These are phyloP conservation scores for Talaromyces liani DNA, from an alignment of 495 filamentous ascomycete species.

Conservation along the genomic window DNA sequence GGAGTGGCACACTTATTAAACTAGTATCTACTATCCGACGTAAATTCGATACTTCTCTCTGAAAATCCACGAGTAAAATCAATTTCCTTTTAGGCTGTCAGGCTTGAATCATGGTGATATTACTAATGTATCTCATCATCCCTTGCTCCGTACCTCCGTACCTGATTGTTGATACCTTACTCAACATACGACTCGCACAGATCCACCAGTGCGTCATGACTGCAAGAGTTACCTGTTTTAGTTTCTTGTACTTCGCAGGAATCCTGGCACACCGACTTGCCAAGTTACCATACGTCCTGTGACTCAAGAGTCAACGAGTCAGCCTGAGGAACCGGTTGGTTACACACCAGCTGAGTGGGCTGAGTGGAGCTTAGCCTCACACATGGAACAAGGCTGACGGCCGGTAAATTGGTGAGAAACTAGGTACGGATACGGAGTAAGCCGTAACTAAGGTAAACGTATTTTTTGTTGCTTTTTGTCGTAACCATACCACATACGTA, in stretches of 20 bases:
- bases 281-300: not conserved
- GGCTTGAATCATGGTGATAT: not conserved
- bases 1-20: conserved; percentile 4
- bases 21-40: not conserved
- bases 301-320: conserved; percentile 1
- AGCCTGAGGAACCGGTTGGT: conserved; percentile 3
- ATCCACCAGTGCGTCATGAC: conserved; percentile 3
- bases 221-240: not conserved
- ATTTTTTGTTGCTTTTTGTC: not conserved
- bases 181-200: not conserved
- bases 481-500: not conserved
- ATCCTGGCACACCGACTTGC: not conserved
- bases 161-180: not conserved
- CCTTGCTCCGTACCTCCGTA: not conserved
- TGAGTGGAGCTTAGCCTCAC: not conserved
- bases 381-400: conserved; percentile 6
- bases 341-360: conserved; percentile 2
- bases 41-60: not conserved
- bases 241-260: not conserved
- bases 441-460: not conserved
- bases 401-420: not conserved
- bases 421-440: not conserved
- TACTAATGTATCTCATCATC: not conserved
- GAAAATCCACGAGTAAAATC: not conserved
- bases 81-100: not conserved